These are phyloP conservation scores for Aspergillus ochraceoroseus DNA, from an alignment of 2,329 filamentous ascomycete species.

Conservation along the genomic window DNA sequence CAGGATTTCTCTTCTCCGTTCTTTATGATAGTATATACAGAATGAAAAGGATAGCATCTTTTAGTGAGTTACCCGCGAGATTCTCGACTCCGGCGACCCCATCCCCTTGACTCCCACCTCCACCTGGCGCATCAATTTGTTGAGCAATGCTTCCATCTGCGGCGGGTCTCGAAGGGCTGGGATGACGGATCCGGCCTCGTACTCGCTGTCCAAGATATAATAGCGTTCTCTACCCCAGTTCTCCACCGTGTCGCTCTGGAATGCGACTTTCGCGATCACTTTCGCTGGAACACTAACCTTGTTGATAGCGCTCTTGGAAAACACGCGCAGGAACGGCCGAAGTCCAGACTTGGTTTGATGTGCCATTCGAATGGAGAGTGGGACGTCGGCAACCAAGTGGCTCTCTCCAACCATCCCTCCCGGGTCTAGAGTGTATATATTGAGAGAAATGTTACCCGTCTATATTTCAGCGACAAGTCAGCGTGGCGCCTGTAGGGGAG, in stretches of 20 bases:
- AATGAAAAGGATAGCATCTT: slow-evolving; percentile 10
- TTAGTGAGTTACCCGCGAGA: slow-evolving; percentile 23
- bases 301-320: slow-evolving; percentile 36
- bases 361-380: slow-evolving; percentile 30
- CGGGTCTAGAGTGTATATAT: slow-evolving; percentile 37
- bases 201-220: slow-evolving; percentile 34
- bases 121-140: slow-evolving; percentile 30
- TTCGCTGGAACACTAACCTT: slow-evolving; percentile 35
- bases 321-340: slow-evolving; percentile 31
- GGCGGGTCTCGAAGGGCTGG: slow-evolving; percentile 26
- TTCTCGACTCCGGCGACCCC: slow-evolving; percentile 27
- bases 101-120: slow-evolving; percentile 28
- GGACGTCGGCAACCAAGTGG: slow-evolving; percentile 24
- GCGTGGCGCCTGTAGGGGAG: no score
- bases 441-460: slow-evolving; percentile 34
- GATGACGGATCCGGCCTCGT: slow-evolving; percentile 37
- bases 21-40: no score
- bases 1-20: background rate
- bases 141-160: slow-evolving; percentile 28
- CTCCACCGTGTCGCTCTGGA: slow-evolving; percentile 30
- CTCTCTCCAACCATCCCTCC: slow-evolving; percentile 29
- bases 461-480: no score
- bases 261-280: slow-evolving; percentile 34
- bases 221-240: slow-evolving; percentile 31
- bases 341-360: slow-evolving; percentile 33